Percentiles rank a stretch among this genome's conserved stretches.
Evolutionary conservation across 2,329 filamentous ascomycete species (phyloP).

Genomic region (Aspergillus sp.): DNA sequence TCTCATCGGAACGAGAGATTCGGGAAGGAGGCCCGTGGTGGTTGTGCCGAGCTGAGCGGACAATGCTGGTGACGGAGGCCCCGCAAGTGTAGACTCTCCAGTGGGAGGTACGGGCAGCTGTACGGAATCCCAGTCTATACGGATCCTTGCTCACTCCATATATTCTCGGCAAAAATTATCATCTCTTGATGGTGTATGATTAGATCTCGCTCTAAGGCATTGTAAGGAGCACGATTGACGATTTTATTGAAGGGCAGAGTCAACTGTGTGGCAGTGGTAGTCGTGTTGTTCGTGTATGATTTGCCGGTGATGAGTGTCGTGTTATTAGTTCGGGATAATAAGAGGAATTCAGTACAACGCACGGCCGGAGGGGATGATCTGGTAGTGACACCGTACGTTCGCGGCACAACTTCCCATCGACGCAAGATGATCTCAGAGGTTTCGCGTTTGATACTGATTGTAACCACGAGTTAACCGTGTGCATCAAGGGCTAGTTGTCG

Average conservation of each 20-base stretch:
- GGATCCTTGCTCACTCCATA: too few species aligned
- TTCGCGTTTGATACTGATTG: constrained; percentile 18
- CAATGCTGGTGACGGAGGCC: too few species aligned
- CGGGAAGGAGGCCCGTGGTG: too few species aligned
- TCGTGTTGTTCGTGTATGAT: constrained; percentile 18
- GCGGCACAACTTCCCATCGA: constrained; percentile 17
- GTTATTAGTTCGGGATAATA: constrained; percentile 19
- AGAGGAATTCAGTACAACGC: constrained; percentile 16
- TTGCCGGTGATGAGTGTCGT: constrained; percentile 18
- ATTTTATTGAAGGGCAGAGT: constrained; percentile 18
- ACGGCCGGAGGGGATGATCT: constrained; percentile 17
- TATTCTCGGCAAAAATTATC: too few species aligned
- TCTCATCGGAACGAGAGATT: background rate
- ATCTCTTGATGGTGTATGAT: too few species aligned
- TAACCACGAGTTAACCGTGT: constrained; percentile 18
- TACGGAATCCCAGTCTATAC: too few species aligned
- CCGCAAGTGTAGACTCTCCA: too few species aligned
- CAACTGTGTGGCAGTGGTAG: constrained; percentile 17
- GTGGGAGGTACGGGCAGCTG: too few species aligned
- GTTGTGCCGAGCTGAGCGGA: too few species aligned
- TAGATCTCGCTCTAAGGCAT: background rate
- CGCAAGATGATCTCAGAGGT: constrained; percentile 17
- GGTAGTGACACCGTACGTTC: constrained; percentile 10
- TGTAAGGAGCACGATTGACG: constrained; percentile 41
- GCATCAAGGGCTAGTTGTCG: constrained; percentile 20